Base-by-base conservation (phyloP, 371 early-diverging fungal species). In the Mortierella sp. region DNA sequence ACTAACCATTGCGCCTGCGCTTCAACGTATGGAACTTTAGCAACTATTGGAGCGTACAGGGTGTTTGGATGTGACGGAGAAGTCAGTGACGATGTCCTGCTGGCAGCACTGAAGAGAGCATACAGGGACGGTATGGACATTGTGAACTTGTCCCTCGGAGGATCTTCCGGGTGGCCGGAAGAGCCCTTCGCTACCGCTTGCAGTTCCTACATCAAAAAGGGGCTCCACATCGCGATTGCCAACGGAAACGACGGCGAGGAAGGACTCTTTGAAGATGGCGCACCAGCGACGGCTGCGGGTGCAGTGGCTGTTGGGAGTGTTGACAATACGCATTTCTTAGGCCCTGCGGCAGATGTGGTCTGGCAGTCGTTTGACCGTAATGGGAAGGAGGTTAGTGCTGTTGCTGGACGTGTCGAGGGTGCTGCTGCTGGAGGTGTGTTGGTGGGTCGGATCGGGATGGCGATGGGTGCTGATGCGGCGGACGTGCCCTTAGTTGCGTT, bases 21-120 rank as follows among this genome's bases (percentile, higher is more conserved):
- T 14, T 14, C 14, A 48, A 11, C 48, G 14, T 48, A 11, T 44
- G 54, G 10, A 60, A 44, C 18, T 80, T 16, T 16, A 89, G 91
- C 86, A 2, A 94, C 90, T 0, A 82, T 94, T 70, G 94, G 94
- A 11, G 94, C 91, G 3, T 95, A 94, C 76, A 86, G 95, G 49
- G 91, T 95, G 0, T 96, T 97, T 88, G 95, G 96, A 35, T 97
- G 97, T 84, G 79, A 83, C 2, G 96, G 95, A 10, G 90, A 90
- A 70, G 93, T 94, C n/a, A 87, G 93, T 0, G 92, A 91, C 49
- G 96, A 96, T 76, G 88, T 94, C 8, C 90, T 97, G 12, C 89
- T 95, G 74, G 90, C 91, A 63, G 97, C 96, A 0, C 90, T 97
- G 89, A 93, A 93, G 51, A 43, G 41, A 8, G 97, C 97, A 2